Conservation (phyloP, 2,329 filamentous ascomycete genomes). For the Fusarium irregulare region DNA sequence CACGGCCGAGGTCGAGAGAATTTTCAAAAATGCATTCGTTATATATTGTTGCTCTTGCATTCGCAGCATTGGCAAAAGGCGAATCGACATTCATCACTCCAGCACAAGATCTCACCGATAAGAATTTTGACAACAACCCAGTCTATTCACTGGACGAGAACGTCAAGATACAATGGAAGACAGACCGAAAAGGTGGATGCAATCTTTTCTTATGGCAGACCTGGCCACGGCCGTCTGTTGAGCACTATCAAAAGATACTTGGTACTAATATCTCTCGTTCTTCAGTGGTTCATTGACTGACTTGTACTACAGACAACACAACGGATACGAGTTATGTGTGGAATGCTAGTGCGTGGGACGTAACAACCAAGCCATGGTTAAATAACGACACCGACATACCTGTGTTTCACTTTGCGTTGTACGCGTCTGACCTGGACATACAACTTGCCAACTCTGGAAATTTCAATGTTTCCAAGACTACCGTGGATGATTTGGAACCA, state of each 20-base stretch:
- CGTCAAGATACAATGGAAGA: neutral
- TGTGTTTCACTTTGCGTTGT: constrained; percentile 1
- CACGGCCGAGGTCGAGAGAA: rapidly evolving
- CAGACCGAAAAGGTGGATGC: neutral
- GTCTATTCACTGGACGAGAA: neutral
- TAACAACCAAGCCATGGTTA: neutral
- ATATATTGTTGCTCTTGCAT: rapidly evolving
- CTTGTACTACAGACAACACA: neutral
- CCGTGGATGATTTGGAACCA: rapidly evolving
- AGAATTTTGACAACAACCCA: neutral
- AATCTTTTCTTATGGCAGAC: constrained; percentile 11
- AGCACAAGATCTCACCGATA: rapidly evolving
- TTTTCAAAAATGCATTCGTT: neutral
- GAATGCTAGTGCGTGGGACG: neutral
- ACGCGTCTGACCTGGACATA: neutral
- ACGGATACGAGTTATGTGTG: neutral
- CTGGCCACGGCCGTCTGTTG: neutral
- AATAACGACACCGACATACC: neutral
- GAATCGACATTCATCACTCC: neutral
- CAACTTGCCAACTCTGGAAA: neutral
- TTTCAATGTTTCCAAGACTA: constrained; percentile 1
- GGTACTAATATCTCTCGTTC: rapidly evolving
- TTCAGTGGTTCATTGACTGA: rapidly evolving
- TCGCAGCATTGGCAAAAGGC: neutral
- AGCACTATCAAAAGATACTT: neutral